phyloP scores from a whole-genome alignment of 495 filamentous ascomycete species.

The Copromyces sp. region DNA sequence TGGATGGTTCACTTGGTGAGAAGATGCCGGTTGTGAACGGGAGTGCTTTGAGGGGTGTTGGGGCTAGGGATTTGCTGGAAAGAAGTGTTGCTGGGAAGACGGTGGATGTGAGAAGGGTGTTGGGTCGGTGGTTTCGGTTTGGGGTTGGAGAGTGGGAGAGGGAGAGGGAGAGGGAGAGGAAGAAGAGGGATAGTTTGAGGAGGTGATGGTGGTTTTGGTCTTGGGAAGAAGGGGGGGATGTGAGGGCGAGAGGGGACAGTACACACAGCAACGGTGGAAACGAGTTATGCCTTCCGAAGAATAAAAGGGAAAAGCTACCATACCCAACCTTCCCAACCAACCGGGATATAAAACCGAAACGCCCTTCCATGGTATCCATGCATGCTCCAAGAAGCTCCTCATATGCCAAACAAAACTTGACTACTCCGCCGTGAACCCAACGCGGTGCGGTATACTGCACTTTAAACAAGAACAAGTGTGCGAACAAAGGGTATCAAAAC shows the following conservation, averaged over 20 bases:
- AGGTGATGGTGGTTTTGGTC: background rate
- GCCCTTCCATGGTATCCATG: constrained; percentile 15
- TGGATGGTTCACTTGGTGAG: constrained; percentile 39
- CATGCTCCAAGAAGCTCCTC: background rate
- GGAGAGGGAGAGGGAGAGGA: constrained; percentile 13
- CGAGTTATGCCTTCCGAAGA: background rate
- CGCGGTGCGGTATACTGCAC: background rate
- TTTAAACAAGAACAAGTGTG: background rate
- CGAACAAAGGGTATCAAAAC: background rate
- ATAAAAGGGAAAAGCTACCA: background rate
- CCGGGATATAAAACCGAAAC: constrained; percentile 19
- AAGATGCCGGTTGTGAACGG: constrained; percentile 55
- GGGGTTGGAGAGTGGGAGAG: constrained; percentile 23
- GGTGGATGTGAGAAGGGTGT: constrained; percentile 52
- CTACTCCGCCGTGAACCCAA: background rate
- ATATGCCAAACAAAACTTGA: background rate
- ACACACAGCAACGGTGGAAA: background rate
- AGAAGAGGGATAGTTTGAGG: background rate
- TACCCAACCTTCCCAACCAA: background rate
- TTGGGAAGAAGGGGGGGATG: background rate
- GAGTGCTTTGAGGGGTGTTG: constrained; percentile 31
- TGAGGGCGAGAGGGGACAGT: background rate
- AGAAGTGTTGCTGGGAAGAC: constrained; percentile 47
- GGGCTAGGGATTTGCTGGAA: constrained; percentile 30
- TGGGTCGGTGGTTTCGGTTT: constrained; percentile 67